Evolutionary conservation across 805 yeast genomes (phyloP).

Genomic region (Zygotorulaspora chibaensis): DNA sequence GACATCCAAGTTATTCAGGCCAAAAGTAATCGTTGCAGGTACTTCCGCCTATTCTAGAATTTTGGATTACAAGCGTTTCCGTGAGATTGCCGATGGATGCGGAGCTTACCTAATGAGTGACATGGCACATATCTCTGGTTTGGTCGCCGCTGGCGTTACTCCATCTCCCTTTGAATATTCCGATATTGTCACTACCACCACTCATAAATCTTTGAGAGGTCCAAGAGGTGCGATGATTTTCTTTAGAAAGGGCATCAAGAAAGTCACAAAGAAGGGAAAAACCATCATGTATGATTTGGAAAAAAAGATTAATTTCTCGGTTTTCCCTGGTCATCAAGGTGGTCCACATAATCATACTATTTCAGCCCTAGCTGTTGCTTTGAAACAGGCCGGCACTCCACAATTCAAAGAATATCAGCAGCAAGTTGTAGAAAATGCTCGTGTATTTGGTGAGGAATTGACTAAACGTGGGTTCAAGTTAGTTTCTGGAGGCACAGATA

Average conservation of each 20-base stretch:
- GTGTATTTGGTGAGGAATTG: conserved; percentile 67
- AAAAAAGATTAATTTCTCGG: conserved; percentile 88
- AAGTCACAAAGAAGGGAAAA: conserved; percentile 77
- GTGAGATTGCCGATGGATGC: conserved; percentile 83
- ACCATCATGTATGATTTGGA: conserved; percentile 84
- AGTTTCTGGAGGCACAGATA: conserved; percentile 92
- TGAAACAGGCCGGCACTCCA: conserved; percentile 85
- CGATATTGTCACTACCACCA: conserved; percentile 95
- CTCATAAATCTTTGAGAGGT: conserved; percentile 96
- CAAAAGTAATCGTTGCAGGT: conserved; percentile 93
- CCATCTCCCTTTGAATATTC: conserved; percentile 91
- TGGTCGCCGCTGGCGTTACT: conserved; percentile 90
- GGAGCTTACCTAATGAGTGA: conserved; percentile 91
- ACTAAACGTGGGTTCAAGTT: conserved; percentile 59
- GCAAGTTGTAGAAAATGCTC: conserved; percentile 77
- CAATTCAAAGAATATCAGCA: conserved; percentile 85
- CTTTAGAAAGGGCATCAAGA: conserved; percentile 90
- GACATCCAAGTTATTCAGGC: conserved; percentile 84
- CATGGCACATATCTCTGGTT: conserved; percentile 97
- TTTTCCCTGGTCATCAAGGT: conserved; percentile 99
- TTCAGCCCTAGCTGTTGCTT: conserved; percentile 91
- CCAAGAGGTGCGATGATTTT: conserved; percentile 99
- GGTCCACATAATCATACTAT: conserved; percentile 99
- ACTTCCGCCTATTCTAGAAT: conserved; percentile 93
- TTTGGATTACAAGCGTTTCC: conserved; percentile 86